These are phyloP conservation scores for Triglochin maritima DNA, from an alignment of 106 monocot species.

Conservation along the genomic window DNA sequence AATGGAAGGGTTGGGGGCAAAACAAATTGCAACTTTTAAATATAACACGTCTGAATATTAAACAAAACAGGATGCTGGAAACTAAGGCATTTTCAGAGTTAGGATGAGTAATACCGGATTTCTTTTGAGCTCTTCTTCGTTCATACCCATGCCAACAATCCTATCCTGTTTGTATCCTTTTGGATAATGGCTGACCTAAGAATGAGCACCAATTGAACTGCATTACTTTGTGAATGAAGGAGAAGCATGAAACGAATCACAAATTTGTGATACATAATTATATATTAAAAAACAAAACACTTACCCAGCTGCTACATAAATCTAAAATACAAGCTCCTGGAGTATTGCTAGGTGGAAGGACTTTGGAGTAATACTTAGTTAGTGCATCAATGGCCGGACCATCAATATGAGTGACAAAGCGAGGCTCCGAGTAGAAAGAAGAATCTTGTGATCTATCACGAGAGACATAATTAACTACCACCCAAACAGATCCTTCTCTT, in stretches of 20 bases:
- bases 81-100: neutral
- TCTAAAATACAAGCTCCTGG: slow-evolving; percentile 71
- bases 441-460: slow-evolving; percentile 51
- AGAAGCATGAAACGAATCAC: neutral
- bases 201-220: neutral
- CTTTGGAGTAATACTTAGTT: slow-evolving; percentile 68
- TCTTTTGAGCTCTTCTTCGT: slow-evolving; percentile 79
- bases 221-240: neutral
- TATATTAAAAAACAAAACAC: slow-evolving; percentile 6
- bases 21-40: neutral
- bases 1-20: neutral
- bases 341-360: slow-evolving; percentile 68
- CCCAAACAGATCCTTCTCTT: neutral
- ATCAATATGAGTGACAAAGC: slow-evolving; percentile 95
- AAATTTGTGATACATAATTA: neutral
- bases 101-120: slow-evolving; percentile 35
- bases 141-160: slow-evolving; percentile 91
- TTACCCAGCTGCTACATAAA: slow-evolving; percentile 91
- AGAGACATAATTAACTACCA: neutral
- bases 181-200: slow-evolving; percentile 85
- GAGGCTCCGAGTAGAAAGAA: slow-evolving; percentile 68
- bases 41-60: neutral
- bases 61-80: neutral
- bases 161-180: slow-evolving; percentile 75
- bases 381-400: slow-evolving; percentile 74